Base-by-base conservation (phyloP, 768 basidiomycete species). In the Stropharia rugosoannulata region DNA sequence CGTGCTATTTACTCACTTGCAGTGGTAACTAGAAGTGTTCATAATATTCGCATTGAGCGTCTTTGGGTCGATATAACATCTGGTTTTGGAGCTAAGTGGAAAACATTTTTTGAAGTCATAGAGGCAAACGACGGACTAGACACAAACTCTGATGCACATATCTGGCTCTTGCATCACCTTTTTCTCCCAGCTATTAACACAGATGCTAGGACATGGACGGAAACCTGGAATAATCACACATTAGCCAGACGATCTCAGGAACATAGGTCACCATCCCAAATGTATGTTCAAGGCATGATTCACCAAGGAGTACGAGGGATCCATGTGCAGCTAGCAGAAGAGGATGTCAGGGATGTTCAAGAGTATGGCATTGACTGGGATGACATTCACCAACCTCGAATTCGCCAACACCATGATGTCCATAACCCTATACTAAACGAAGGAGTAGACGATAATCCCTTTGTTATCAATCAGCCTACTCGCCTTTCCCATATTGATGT, bases 21-120 rank as follows among this genome's bases (percentile, higher is more conserved):
- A 7, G 22, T 22, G 22, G 22, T 22, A 22, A 22, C 22, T 37
- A 73, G 71, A 36, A 72, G 70, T 55, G 67, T 75, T 2, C 73
- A 75, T 58, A 75, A 75, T 57, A 66, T 70, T 5, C 62, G 70
- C 1, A 75, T 76, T 49, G 74, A 76, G 51, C 57, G 70, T 1
- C 63, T 75, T 2, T 76, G 76, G 75, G 64, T 59, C 19, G 72
- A 76, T 55, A 64, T 75, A 12, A 75, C 70, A 1, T 37, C 53
- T 6, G 63, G 63, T 18, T 55, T 73, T 49, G 70, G 69, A 1
- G 48, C 51, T 6, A 62, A 62, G 29, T 77, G 76, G 76, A 61
- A 67, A 22, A 56, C 64, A 2, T 61, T 68, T 38, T 76, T 76
- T 51, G 48, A 43, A 2, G 42, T 58, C 4, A 67, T 76, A 4